Evolutionary conservation across 176 grass and related monocot species (phyloP), one percentile per base, ranked within the genome.

Genomic region (Eleusine coracana): DNA sequence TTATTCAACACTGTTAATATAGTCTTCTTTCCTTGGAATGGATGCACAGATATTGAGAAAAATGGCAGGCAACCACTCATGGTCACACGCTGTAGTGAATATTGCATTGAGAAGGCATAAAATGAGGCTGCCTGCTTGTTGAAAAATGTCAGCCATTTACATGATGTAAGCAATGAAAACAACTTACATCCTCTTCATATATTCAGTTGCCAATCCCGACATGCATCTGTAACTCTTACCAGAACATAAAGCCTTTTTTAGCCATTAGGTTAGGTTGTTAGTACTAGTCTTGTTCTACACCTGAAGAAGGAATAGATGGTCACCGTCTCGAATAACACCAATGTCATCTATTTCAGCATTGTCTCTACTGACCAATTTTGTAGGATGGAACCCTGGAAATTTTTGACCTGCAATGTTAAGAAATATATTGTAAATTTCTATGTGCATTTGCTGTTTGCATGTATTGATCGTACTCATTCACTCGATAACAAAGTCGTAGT

Each of bases 291-390:
- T 17, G 81, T 44, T 34, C 64, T 83, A 86, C 38, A 74, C 87
- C 71, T 93, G 71, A 87, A 91, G 68, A 80, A 99, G 80, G 83
- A 87, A 94, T 75, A 99, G 81, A 86, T 94, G 82, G 31, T 99
- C 96, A 1, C 87, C 96, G 65, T 99, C 93, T 87, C 87, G 91
- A 70, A 99, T 94, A 63, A 93, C 89, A 77, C 62, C 34, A 29
- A 94, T 90, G 77, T 96, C 91, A 76, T 99, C 93, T 88, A 99
- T 99, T 87, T 99, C 96, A 70, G 91, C 93, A 17, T 88, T 63
- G 78, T 96, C 96, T 93, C 75, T 74, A 75, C 73, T 99, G 66
- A 96, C 59, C 63, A 94, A 55, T 86, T 85, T 92, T 76, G 42
- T 94, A 42, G 91, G 91, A 63, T 82, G 73, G 83, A 76, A 82